phyloP scores from a whole-genome alignment of 1,284 basidiomycete species.

The Sporisorium reilianum region DNA sequence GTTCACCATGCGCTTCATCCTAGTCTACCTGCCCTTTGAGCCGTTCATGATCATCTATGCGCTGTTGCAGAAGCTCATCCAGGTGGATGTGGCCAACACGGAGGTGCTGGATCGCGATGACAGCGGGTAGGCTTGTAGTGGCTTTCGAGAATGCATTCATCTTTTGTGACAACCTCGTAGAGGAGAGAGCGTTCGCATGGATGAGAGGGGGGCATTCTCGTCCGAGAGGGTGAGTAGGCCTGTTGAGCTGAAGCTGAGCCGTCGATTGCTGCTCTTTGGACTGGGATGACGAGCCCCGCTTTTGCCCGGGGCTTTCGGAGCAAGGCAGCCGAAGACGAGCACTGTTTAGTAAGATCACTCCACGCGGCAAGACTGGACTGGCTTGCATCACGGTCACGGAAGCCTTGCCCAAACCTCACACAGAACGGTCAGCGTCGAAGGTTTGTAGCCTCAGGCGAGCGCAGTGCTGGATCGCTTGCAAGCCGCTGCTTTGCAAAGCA shows the following conservation, averaged over 20 bases:
- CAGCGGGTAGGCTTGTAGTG: not conserved
- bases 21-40: slow-evolving; percentile 46
- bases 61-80: slow-evolving; percentile 32
- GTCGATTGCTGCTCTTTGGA: no score
- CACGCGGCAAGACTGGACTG: not conserved
- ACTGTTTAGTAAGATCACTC: not conserved
- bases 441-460: not conserved
- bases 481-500: not conserved
- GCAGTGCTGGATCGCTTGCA: not conserved
- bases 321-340: no score
- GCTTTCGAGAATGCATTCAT: not conserved
- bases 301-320: no score
- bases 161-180: not conserved
- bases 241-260: no score
- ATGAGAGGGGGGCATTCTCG: not conserved
- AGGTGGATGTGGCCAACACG: slow-evolving; percentile 40
- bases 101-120: slow-evolving; percentile 43
- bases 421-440: not conserved
- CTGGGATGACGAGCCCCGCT: no score
- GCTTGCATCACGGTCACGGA: no score
- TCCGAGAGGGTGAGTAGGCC: not conserved
- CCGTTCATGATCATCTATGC: slow-evolving; percentile 38
- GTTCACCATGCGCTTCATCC: slow-evolving; percentile 35
- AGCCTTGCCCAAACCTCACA: not conserved
- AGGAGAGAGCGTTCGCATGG: not conserved